phyloP scores from a whole-genome alignment of 2,329 filamentous ascomycete species.

The Botrytis squamosa region DNA sequence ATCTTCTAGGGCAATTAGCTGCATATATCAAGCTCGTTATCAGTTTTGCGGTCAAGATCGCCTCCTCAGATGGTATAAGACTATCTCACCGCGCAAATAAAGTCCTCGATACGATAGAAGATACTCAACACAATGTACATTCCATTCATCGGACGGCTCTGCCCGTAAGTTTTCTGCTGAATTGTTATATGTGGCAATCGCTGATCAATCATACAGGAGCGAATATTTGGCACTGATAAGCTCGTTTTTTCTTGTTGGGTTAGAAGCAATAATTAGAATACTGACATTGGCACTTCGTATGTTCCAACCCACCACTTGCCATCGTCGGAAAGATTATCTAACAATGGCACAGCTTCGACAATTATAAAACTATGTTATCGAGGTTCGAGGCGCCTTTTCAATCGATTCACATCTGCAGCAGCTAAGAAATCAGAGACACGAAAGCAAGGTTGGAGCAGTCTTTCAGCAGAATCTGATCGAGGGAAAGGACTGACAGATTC shows the following conservation, averaged over 20 bases:
- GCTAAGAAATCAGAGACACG: constrained; percentile 65
- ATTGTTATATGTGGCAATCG: not conserved
- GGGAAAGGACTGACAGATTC: constrained; percentile 11
- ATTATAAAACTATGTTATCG: constrained; percentile 81
- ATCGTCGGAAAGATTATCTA: not conserved
- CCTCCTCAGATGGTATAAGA: not conserved
- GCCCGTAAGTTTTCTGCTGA: constrained; percentile 38
- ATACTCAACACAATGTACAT: constrained; percentile 37
- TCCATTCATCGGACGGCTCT: constrained; percentile 45
- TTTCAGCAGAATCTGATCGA: constrained; percentile 58
- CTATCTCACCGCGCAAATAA: constrained; percentile 17
- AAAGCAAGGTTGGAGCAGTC: constrained; percentile 61
- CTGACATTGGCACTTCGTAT: constrained; percentile 84
- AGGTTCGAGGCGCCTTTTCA: constrained; percentile 79
- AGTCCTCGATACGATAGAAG: constrained; percentile 11
- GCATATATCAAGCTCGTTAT: constrained; percentile 8
- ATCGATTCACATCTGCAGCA: constrained; percentile 69
- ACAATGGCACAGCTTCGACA: constrained; percentile 59
- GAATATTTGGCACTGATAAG: constrained; percentile 86
- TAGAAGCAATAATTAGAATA: constrained; percentile 80
- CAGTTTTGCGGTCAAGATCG: constrained; percentile 9
- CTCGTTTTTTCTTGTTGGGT: constrained; percentile 77
- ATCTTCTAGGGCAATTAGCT: not conserved
- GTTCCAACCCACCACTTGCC: constrained; percentile 36
- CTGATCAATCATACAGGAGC: constrained; percentile 49